phyloP scores from a whole-genome alignment of 805 yeast species.

The Metschnikowia continentalis region DNA sequence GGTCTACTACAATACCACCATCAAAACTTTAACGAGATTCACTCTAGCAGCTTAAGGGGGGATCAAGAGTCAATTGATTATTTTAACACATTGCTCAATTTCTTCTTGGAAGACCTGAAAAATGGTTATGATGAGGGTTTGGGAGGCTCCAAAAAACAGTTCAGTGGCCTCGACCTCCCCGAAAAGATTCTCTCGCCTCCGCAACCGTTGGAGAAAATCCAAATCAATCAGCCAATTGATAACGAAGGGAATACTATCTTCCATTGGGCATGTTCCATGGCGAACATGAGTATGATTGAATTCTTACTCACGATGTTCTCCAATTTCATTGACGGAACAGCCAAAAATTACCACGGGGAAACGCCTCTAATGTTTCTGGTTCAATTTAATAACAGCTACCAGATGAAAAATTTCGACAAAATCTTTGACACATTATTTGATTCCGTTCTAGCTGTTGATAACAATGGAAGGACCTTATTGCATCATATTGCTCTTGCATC shows the following conservation, averaged over 20 bases:
- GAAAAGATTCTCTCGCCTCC: constrained; percentile 53
- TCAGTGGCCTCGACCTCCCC: constrained; percentile 21
- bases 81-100: constrained; percentile 44
- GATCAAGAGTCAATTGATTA: constrained; percentile 27
- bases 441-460: constrained; percentile 35
- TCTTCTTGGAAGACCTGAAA: constrained; percentile 44
- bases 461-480: constrained; percentile 36
- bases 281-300: constrained; percentile 65
- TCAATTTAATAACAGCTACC: constrained; percentile 38
- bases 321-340: constrained; percentile 60
- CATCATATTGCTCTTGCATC: constrained; percentile 36
- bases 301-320: constrained; percentile 57
- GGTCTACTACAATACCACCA: constrained; percentile 40
- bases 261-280: constrained; percentile 95
- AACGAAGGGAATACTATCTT: constrained; percentile 89
- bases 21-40: constrained; percentile 14
- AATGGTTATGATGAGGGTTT: neutral
- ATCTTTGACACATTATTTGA: constrained; percentile 34
- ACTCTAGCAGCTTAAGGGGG: constrained; percentile 6
- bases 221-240: constrained; percentile 84
- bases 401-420: constrained; percentile 33
- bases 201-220: constrained; percentile 47
- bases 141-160: constrained; percentile 10
- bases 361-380: constrained; percentile 60
- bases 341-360: constrained; percentile 82